A percentile compares a stretch with the other conserved stretches of the same genome.
Evolutionary conservation across 2,329 filamentous ascomycete species (phyloP).

Genomic region (Epichloe scottii): DNA sequence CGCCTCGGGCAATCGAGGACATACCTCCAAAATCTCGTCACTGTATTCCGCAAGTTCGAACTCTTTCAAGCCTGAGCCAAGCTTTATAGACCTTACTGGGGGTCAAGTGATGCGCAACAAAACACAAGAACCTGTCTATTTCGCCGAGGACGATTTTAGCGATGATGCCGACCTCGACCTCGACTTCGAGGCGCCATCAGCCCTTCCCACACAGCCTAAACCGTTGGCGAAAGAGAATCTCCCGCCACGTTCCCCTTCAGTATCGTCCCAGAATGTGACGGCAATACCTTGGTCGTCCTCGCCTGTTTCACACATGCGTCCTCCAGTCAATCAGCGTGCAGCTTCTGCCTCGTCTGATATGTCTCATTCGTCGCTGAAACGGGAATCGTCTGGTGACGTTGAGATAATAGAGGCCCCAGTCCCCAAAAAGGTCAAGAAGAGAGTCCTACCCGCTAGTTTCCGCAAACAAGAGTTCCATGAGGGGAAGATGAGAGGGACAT

Average conservation of each 20-base stretch:
- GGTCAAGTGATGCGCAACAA: constrained; percentile 14
- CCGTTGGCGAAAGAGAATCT: constrained; percentile 13
- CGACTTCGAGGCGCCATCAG: constrained; percentile 48
- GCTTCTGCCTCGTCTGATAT: constrained; percentile 9
- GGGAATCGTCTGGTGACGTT: constrained; percentile 24
- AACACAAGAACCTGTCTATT: constrained; percentile 34
- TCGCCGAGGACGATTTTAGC: constrained; percentile 75
- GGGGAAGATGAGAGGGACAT: constrained; percentile 17
- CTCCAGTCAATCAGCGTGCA: constrained; percentile 17
- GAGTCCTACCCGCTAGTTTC: constrained; percentile 43
- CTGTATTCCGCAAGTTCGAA: constrained; percentile 30
- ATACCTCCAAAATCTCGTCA: constrained; percentile 10
- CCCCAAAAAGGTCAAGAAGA: constrained; percentile 40
- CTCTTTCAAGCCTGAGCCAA: constrained; percentile 29
- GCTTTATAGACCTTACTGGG: constrained; percentile 23
- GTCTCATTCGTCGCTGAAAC: constrained; percentile 25
- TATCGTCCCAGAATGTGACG: constrained; percentile 15
- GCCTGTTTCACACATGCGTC: constrained; percentile 35
- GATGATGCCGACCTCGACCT: constrained; percentile 68
- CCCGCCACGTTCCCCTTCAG: constrained; percentile 17
- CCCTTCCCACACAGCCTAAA: constrained; percentile 28
- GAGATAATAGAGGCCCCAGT: constrained; percentile 13
- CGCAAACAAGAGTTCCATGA: constrained; percentile 23
- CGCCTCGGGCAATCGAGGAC: constrained; percentile 8
- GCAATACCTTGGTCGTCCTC: constrained; percentile 63